Evolutionary conservation across 768 basidiomycete species (phyloP).

Genomic region (Macrolepiota fuliginosa): DNA sequence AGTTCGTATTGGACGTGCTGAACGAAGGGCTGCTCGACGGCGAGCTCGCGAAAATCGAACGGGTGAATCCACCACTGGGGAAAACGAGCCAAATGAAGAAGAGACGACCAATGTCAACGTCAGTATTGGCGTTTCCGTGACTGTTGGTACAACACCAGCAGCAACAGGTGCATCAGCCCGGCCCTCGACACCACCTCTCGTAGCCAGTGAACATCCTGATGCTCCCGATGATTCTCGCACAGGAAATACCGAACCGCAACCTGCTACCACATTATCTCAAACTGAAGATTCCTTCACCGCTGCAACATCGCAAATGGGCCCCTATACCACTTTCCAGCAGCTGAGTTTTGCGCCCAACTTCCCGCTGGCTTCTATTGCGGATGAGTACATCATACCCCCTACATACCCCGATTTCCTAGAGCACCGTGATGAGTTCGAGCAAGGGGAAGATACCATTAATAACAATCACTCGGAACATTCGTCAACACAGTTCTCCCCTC

Average conservation of each 20-base stretch:
- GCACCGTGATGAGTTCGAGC: constrained; percentile 65
- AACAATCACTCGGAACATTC: constrained; percentile 41
- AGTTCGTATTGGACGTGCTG: constrained; percentile 86
- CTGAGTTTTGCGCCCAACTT: constrained; percentile 82
- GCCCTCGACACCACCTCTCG: constrained; percentile 36
- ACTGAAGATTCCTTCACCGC: constrained; percentile 68
- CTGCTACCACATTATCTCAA: constrained; percentile 36
- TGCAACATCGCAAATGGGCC: constrained; percentile 69
- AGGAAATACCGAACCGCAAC: constrained; percentile 27
- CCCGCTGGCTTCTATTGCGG: constrained; percentile 84
- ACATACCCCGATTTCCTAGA: constrained; percentile 80
- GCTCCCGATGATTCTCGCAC: constrained; percentile 28
- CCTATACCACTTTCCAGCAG: constrained; percentile 93
- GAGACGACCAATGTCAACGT: constrained; percentile 54
- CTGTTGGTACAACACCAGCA: constrained; percentile 36
- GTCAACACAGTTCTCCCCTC: constrained; percentile 72
- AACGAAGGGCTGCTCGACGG: constrained; percentile 80
- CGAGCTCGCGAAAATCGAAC: constrained; percentile 68
- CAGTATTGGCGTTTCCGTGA: constrained; percentile 58
- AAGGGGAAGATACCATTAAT: constrained; percentile 38
- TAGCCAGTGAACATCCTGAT: constrained; percentile 42
- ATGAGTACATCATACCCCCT: constrained; percentile 90
- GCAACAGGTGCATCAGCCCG: constrained; percentile 28
- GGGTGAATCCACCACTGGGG: constrained; percentile 43
- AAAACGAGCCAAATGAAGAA: constrained; percentile 44